Evolutionary conservation across 352 stramenopile species (phyloP), one percentile per base, ranked within the genome.

Genomic region (Pythium biforme): DNA sequence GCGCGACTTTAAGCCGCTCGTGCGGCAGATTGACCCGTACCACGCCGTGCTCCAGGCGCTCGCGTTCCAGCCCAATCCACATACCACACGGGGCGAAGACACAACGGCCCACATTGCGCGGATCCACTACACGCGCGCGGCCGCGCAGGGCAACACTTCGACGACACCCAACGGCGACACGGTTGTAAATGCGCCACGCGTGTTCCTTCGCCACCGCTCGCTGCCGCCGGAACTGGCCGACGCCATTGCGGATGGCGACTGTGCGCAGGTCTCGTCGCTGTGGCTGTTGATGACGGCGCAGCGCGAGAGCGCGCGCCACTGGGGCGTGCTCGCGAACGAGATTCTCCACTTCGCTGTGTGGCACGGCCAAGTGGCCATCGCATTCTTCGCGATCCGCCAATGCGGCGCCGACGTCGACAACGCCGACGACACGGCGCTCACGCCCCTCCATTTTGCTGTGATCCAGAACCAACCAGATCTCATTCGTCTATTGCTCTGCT

Each of bases 311-410:
- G 33, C 49, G 2, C 33, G 57, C 14, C 62, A 76, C 55, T 70
- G 58, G 15, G 40, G 66, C 4, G 74, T 90, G 22, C 66, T 94
- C 2, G 81, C 83, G 1, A 92, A 94, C 59, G 85, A 94, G 56
- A 79, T 94, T 14, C 70, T 95, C 34, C 83, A 94, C 59, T 88
- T 79, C 19, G 80, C 84, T 4, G 77, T 90, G 31, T 94, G 85
- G 83, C 77, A 83, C 59, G 83, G 83, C 9, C 78, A 76, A 20
- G 63, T 80, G 2, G 59, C 71, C 3, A 61, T 95, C 34, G 86
- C 79, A 1, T 77, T 67, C n/a, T 77, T 90, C 39, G 83, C 83
- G 9, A 83, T 95, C 20, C 72, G 83, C 37, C 71, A 73, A 27
- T 83, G 73, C 46, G 73, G 76, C 33, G 86, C 84, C 6, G 72